Conservation (phyloP, 2,329 filamentous ascomycete genomes). For the Xylaria sp. region DNA sequence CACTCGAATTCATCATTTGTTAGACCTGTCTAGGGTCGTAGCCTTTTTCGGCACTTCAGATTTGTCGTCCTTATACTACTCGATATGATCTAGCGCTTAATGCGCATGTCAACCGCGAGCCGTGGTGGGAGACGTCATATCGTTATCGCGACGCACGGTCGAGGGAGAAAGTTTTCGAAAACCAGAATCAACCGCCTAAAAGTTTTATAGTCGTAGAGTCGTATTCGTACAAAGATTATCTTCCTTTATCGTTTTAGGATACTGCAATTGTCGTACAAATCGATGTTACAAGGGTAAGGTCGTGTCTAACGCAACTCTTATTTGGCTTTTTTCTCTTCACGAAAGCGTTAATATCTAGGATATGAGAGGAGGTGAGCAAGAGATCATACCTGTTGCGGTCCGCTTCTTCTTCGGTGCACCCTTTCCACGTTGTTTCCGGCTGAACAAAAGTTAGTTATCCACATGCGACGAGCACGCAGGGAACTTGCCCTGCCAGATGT, state of each 20-base stretch:
- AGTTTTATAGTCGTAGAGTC: background rate
- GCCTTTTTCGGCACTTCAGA: background rate
- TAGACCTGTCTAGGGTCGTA: background rate
- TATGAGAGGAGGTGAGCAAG: background rate
- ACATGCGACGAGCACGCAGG: constrained; percentile 13
- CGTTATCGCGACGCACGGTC: background rate
- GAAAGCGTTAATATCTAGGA: constrained; percentile 11
- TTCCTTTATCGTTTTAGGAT: constrained; percentile 15
- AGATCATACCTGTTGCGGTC: constrained; percentile 51
- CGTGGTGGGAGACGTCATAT: background rate
- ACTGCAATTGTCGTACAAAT: constrained; percentile 29
- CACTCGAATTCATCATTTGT: background rate
- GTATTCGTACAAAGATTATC: background rate
- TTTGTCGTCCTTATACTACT: background rate
- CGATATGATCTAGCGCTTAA: background rate
- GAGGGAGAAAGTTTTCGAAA: background rate
- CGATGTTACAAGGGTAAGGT: constrained; percentile 27
- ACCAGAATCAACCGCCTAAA: background rate
- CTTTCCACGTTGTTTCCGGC: constrained; percentile 83
- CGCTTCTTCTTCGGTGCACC: constrained; percentile 89
- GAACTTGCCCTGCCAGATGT: constrained; percentile 71
- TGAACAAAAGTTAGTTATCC: constrained; percentile 54
- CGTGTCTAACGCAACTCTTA: background rate
- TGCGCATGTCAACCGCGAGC: background rate
- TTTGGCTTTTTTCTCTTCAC: constrained; percentile 30